Percentiles rank a stretch among this genome's conserved stretches.
Evolutionary conservation across 2,329 filamentous ascomycete species (phyloP).

Genomic region (Penicillium sp.): DNA sequence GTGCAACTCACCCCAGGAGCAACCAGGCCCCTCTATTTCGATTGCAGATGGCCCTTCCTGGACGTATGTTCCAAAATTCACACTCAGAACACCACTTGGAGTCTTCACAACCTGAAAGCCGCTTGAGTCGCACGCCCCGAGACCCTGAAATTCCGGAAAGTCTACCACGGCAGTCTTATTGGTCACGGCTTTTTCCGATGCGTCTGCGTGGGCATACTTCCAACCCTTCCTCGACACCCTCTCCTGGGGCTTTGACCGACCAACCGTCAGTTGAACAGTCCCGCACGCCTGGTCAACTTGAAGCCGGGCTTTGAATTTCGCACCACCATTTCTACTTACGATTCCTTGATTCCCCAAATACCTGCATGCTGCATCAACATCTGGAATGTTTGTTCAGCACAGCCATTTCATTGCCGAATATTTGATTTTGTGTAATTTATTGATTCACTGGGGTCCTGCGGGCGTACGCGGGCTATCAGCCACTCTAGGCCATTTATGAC

Average conservation of each 20-base stretch:
- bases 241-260: background rate
- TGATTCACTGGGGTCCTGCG: background rate
- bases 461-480: background rate
- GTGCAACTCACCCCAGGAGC: conserved; percentile 34
- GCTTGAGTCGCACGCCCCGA: background rate
- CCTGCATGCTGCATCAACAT: conserved; percentile 19
- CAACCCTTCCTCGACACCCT: background rate
- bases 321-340: background rate
- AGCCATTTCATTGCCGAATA: conserved; percentile 19
- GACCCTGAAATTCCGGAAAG: background rate
- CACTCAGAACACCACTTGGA: conserved; percentile 1
- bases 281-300: conserved; percentile 23
- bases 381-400: conserved; percentile 23
- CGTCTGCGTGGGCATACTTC: conserved; percentile 11
- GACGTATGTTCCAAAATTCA: conserved; percentile 33
- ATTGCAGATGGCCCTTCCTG: conserved; percentile 38
- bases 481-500: background rate
- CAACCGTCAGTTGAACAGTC: background rate
- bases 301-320: conserved; percentile 16
- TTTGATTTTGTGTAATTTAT: conserved; percentile 24
- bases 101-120: background rate
- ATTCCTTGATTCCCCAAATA: background rate
- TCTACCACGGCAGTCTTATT: conserved; percentile 4
- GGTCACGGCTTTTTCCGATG: conserved; percentile 18
- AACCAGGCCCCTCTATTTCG: conserved; percentile 31